Conservation (phyloP, 2,329 filamentous ascomycete genomes). For the Arthrobotrys megalospora region DNA sequence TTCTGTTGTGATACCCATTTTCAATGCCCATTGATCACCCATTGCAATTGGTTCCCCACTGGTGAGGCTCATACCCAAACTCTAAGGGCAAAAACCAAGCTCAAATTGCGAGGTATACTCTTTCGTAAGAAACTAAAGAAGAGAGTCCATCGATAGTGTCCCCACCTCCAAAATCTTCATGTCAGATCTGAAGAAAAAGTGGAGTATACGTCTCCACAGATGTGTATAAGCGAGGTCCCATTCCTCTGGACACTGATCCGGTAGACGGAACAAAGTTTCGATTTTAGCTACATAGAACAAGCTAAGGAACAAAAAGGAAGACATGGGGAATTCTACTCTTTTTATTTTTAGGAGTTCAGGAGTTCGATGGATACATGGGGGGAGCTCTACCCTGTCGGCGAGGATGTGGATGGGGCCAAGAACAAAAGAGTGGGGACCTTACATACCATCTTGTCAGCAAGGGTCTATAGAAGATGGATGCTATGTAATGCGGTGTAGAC, state of each 20-base stretch:
- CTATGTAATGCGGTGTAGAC: background rate
- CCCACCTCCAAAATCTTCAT: background rate
- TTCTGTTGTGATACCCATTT: slow-evolving; percentile 27
- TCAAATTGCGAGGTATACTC: slow-evolving; percentile 36
- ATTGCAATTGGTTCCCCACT: slow-evolving; percentile 12
- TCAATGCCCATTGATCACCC: slow-evolving; percentile 13
- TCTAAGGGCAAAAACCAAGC: background rate
- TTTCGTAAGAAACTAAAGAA: background rate
- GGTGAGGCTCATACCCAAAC: slow-evolving; percentile 3
- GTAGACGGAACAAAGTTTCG: slow-evolving; percentile 20
- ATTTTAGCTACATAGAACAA: slow-evolving; percentile 5
- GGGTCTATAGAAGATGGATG: background rate
- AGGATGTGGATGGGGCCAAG: background rate
- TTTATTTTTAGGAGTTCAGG: slow-evolving; percentile 26
- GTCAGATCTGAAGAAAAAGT: slow-evolving; percentile 13
- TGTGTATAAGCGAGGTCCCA: slow-evolving; percentile 30
- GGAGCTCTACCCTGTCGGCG: slow-evolving; percentile 22
- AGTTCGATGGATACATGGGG: slow-evolving; percentile 21
- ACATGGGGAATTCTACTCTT: background rate
- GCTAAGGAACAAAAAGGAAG: slow-evolving; percentile 12
- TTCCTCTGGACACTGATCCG: slow-evolving; percentile 1
- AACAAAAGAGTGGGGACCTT: slow-evolving; percentile 11
- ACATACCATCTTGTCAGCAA: background rate
- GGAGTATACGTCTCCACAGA: slow-evolving; percentile 3
- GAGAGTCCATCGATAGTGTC: slow-evolving; percentile 5